These are phyloP conservation scores for Phylloporus sp. DNA, from an alignment of 768 basidiomycete species.

Conservation along the genomic window DNA sequence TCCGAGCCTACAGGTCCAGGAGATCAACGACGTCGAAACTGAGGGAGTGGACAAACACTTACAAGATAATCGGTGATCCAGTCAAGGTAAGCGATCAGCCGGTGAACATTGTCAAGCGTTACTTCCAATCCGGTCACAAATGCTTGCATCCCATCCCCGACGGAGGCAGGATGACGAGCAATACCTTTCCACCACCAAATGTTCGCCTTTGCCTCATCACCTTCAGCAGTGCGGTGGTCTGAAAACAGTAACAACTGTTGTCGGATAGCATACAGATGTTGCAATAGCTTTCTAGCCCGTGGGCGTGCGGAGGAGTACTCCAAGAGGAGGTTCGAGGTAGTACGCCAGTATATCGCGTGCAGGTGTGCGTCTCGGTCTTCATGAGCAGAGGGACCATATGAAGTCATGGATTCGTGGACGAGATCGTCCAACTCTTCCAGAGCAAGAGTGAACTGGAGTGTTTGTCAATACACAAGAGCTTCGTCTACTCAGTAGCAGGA, in stretches of 20 bases:
- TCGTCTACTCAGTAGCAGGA: background rate
- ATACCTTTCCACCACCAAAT: conserved; percentile 8
- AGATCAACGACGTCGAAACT: conserved; percentile 1
- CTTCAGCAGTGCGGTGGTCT: background rate
- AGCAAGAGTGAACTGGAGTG: conserved; percentile 24
- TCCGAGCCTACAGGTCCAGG: conserved; percentile 13
- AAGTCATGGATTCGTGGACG: conserved; percentile 2
- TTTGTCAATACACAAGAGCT: conserved; percentile 1
- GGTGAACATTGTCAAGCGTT: conserved; percentile 15
- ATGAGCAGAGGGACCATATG: background rate
- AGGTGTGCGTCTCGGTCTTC: conserved; percentile 12
- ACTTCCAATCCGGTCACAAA: conserved; percentile 21
- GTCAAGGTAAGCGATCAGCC: conserved; percentile 25
- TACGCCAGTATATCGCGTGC: conserved; percentile 26
- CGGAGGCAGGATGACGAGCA: background rate
- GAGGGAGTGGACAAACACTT: background rate
- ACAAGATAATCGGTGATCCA: conserved; percentile 27
- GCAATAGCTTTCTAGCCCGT: conserved; percentile 14
- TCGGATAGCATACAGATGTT: conserved; percentile 15
- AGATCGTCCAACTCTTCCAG: conserved; percentile 27
- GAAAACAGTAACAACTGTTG: conserved; percentile 6
- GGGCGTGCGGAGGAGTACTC: conserved; percentile 29
- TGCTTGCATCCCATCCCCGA: conserved; percentile 8
- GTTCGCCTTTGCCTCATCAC: background rate
- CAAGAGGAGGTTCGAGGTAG: conserved; percentile 28